Conservation (phyloP, 2,329 filamentous ascomycete genomes). For the Amesomyces nigricolor region DNA sequence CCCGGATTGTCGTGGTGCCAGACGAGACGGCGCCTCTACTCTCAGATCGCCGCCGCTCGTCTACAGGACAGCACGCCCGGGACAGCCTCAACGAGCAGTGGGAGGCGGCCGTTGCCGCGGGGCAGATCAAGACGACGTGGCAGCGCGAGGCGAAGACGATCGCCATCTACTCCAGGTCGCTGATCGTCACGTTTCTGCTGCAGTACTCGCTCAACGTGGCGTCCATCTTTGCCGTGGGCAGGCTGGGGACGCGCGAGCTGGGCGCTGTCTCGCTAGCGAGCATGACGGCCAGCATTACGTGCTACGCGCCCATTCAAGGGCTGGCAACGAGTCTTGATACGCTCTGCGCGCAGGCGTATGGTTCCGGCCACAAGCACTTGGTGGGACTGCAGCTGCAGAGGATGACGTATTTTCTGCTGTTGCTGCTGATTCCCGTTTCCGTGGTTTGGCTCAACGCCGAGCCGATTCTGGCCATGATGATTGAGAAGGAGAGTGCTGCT, state of each 20-base stretch:
- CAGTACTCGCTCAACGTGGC: slow-evolving; percentile 83
- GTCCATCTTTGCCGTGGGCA: slow-evolving; percentile 72
- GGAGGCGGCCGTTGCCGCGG: slow-evolving; percentile 77
- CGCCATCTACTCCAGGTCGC: slow-evolving; percentile 60
- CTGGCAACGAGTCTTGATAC: slow-evolving; percentile 87
- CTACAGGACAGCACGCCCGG: slow-evolving; percentile 38
- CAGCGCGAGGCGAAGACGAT: slow-evolving; percentile 82
- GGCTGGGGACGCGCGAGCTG: slow-evolving; percentile 64
- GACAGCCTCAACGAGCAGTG: slow-evolving; percentile 67
- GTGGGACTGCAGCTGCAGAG: slow-evolving; percentile 79
- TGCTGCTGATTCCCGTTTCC: slow-evolving; percentile 65
- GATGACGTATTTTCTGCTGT: slow-evolving; percentile 71
- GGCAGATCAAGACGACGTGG: slow-evolving; percentile 85
- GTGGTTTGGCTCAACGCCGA: slow-evolving; percentile 64
- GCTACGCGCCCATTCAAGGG: slow-evolving; percentile 73
- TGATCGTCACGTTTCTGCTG: slow-evolving; percentile 69
- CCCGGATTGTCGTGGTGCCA: slow-evolving; percentile 40
- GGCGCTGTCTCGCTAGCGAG: slow-evolving; percentile 63
- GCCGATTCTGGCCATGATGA: slow-evolving; percentile 56
- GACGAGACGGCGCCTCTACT: slow-evolving; percentile 41
- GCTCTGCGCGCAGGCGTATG: slow-evolving; percentile 88
- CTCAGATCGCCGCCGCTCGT: slow-evolving; percentile 12
- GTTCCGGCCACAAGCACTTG: slow-evolving; percentile 81
- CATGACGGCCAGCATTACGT: slow-evolving; percentile 77
- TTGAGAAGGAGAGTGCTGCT: slow-evolving; percentile 63